Conservation (phyloP, 2,329 filamentous ascomycete genomes). For the Golovinomyces cichoracearum region DNA sequence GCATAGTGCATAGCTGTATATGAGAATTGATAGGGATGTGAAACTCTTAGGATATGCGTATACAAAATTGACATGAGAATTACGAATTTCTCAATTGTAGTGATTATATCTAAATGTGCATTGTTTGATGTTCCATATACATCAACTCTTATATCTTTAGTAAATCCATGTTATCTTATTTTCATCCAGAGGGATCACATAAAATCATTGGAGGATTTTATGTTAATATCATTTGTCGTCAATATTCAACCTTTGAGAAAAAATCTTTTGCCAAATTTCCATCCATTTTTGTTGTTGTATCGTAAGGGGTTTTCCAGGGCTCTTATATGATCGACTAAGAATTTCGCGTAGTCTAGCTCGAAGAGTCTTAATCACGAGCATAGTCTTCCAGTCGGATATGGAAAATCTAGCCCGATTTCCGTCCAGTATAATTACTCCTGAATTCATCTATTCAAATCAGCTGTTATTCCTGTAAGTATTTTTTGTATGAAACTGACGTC, state of each 20-base stretch:
- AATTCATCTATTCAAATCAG: conserved; percentile 37
- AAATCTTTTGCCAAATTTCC: conserved; percentile 47
- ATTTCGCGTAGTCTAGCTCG: conserved; percentile 50
- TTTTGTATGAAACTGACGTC: conserved; percentile 22
- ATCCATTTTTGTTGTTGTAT: conserved; percentile 48
- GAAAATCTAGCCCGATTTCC: conserved; percentile 67
- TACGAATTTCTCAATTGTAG: too few relatives aligned
- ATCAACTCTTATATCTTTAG: too few relatives aligned
- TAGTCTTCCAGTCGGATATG: conserved; percentile 66
- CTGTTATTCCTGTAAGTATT: background rate
- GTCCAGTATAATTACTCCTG: conserved; percentile 67
- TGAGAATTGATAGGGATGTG: too few relatives aligned
- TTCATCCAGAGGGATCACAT: too few relatives aligned
- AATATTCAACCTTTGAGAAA: conserved; percentile 18
- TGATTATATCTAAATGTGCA: too few relatives aligned
- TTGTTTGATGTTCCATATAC: too few relatives aligned
- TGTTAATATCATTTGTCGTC: background rate
- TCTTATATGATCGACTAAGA: conserved; percentile 43
- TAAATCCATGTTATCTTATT: too few relatives aligned
- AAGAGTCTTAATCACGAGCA: conserved; percentile 68
- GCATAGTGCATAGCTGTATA: too few relatives aligned
- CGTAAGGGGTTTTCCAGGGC: conserved; percentile 33
- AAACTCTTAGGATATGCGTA: too few relatives aligned
- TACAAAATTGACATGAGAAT: too few relatives aligned
- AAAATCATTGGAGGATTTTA: too few relatives aligned